phyloP scores from a whole-genome alignment of 2,329 filamentous ascomycete species.

The Pseudocercospora fijiensis region DNA sequence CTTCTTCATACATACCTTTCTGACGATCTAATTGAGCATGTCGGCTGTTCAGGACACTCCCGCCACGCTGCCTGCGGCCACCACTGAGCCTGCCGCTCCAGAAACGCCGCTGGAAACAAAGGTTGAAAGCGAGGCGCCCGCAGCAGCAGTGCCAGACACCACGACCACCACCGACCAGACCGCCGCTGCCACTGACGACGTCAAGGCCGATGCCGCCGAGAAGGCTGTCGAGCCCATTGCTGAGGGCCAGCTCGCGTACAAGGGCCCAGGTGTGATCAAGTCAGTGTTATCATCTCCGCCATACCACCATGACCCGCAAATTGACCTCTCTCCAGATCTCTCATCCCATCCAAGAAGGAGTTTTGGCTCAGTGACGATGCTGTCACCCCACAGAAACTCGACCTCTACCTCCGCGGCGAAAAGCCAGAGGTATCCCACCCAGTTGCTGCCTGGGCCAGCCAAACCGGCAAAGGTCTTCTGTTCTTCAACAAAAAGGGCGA shows the following conservation, averaged over 20 bases:
- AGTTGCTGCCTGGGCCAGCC: constrained; percentile 81
- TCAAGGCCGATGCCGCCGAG: constrained; percentile 46
- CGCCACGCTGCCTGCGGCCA: constrained; percentile 21
- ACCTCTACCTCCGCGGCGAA: constrained; percentile 79
- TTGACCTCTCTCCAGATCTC: constrained; percentile 59
- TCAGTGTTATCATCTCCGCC: constrained; percentile 51
- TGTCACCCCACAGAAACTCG: constrained; percentile 72
- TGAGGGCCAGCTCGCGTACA: constrained; percentile 85
- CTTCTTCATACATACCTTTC: neutral
- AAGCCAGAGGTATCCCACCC: constrained; percentile 78
- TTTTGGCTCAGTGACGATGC: constrained; percentile 67
- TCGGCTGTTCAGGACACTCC: constrained; percentile 30
- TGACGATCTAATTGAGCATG: constrained; percentile 22
- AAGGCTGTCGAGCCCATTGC: constrained; percentile 65
- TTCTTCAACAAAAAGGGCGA: constrained; percentile 82
- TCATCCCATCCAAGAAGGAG: constrained; percentile 88
- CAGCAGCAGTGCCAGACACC: constrained; percentile 16
- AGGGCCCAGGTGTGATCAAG: constrained; percentile 87
- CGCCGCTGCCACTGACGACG: constrained; percentile 43
- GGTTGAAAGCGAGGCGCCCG: constrained; percentile 43
- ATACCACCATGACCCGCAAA: neutral
- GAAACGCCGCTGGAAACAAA: constrained; percentile 38
- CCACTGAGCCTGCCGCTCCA: constrained; percentile 39
- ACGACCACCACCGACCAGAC: constrained; percentile 34
- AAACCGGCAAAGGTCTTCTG: constrained; percentile 92